These are phyloP conservation scores for Wolfiporia cocos DNA, from an alignment of 1,284 basidiomycete species.

Conservation along the genomic window DNA sequence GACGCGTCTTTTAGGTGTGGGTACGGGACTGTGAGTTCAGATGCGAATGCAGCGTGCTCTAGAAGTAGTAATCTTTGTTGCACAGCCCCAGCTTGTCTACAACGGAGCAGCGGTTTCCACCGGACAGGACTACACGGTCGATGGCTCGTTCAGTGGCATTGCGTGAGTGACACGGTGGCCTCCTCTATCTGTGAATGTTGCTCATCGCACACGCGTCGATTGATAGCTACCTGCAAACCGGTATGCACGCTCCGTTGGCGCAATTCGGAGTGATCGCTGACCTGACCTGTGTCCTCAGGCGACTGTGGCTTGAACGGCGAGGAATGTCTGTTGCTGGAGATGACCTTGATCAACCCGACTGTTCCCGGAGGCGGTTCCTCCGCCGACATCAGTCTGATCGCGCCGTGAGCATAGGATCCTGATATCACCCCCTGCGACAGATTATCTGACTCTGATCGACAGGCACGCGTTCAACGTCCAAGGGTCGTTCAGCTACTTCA, in stretches of 20 bases:
- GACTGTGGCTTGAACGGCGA: slow-evolving; percentile 37
- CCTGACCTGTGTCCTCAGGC: background rate
- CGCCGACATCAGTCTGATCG: slow-evolving; percentile 37
- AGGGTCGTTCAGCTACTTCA: slow-evolving; percentile 24
- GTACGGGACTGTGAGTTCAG: slow-evolving; percentile 28
- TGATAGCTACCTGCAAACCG: slow-evolving; percentile 25
- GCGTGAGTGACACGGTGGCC: slow-evolving; percentile 22
- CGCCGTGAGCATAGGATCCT: slow-evolving; percentile 30
- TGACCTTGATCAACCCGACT: slow-evolving; percentile 35
- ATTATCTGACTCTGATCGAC: background rate
- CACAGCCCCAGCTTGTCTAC: slow-evolving; percentile 28
- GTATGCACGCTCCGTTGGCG: slow-evolving; percentile 9
- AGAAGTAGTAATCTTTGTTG: background rate
- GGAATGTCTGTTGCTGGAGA: slow-evolving; percentile 35
- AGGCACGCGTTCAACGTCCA: slow-evolving; percentile 29
- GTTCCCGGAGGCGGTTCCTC: slow-evolving; percentile 35
- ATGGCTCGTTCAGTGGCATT: slow-evolving; percentile 25
- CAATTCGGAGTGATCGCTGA: background rate
- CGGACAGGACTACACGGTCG: slow-evolving; percentile 26
- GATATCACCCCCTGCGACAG: too few species aligned
- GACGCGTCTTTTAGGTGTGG: slow-evolving; percentile 25
- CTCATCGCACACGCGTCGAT: background rate
- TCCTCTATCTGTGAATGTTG: background rate
- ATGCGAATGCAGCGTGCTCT: background rate
- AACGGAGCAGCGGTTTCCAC: slow-evolving; percentile 27